A percentile compares a stretch with the other conserved stretches of the same genome.
Conservation (phyloP, 768 basidiomycete genomes). For the Boletus speciosus region DNA sequence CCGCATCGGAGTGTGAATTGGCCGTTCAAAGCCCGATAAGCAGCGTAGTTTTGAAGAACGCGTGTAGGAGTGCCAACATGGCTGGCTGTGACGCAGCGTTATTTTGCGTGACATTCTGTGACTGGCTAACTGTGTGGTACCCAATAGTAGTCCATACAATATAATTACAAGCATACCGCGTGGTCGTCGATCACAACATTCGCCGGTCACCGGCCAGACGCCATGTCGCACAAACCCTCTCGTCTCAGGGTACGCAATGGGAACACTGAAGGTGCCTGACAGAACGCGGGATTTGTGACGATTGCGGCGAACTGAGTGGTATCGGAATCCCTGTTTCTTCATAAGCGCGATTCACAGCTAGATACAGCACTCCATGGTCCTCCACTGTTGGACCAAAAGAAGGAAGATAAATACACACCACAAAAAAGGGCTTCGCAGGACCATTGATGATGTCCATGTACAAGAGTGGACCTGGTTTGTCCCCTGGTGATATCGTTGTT, state of each 20-base stretch:
- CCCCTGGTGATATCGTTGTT: not conserved
- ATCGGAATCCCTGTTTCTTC: not conserved
- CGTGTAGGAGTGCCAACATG: too few species aligned
- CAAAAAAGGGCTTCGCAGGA: not conserved
- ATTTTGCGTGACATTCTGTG: too few species aligned
- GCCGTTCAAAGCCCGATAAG: too few species aligned
- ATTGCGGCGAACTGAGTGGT: not conserved
- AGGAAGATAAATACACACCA: not conserved
- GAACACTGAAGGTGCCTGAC: not conserved
- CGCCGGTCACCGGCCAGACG: too few species aligned
- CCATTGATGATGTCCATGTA: not conserved
- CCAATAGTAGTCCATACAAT: not conserved
- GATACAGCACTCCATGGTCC: too few species aligned
- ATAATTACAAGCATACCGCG: not conserved
- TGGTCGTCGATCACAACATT: not conserved
- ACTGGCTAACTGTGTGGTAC: too few species aligned
- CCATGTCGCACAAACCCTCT: not conserved
- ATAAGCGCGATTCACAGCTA: not conserved
- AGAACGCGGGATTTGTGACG: not conserved
- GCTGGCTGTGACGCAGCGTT: too few species aligned
- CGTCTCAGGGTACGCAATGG: not conserved
- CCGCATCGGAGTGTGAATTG: too few species aligned
- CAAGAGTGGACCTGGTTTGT: not conserved
- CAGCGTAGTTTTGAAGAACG: too few species aligned
- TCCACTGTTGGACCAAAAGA: not conserved